Conservation (phyloP, 129 eudicot genomes). For the Oenanthe sinensis region DNA sequence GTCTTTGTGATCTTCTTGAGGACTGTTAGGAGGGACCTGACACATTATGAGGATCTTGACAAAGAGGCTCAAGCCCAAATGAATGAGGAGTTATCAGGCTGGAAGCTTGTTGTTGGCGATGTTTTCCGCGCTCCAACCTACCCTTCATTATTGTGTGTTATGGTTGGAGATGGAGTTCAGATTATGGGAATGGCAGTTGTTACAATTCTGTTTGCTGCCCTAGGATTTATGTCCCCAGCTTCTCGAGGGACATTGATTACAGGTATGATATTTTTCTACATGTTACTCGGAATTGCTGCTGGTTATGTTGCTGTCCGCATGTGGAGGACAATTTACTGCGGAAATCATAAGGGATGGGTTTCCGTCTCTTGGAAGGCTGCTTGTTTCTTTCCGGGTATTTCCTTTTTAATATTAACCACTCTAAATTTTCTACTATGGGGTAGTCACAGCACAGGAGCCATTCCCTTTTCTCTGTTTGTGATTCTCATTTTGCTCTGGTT, state of each 20-base stretch:
- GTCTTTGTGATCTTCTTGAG: slow-evolving; percentile 11
- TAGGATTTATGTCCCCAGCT: too few relatives aligned
- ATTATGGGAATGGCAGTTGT: slow-evolving; percentile 15
- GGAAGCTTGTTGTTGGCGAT: slow-evolving; percentile 12
- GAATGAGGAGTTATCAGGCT: slow-evolving; percentile 16
- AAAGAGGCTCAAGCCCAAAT: slow-evolving; percentile 16
- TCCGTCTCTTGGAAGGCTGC: slow-evolving; percentile 20
- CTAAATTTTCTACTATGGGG: slow-evolving; percentile 33
- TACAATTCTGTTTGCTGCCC: slow-evolving; percentile 16
- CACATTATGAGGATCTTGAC: slow-evolving; percentile 16
- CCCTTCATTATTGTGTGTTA: slow-evolving; percentile 13
- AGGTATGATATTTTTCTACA: slow-evolving; percentile 11
- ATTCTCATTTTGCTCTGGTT: slow-evolving; percentile 37
- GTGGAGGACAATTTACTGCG: slow-evolving; percentile 12
- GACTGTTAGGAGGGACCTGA: slow-evolving; percentile 14
- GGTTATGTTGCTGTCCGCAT: slow-evolving; percentile 17
- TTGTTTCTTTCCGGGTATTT: slow-evolving; percentile 37
- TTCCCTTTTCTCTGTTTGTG: slow-evolving; percentile 31
- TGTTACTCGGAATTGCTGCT: slow-evolving; percentile 16
- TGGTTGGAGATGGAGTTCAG: slow-evolving; percentile 18
- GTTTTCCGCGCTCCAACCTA: slow-evolving; percentile 15
- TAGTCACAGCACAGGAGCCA: slow-evolving; percentile 35
- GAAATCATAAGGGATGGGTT: slow-evolving; percentile 14
- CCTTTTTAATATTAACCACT: slow-evolving; percentile 23
- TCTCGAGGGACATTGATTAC: slow-evolving; percentile 15